These are phyloP conservation scores for Tolypocladium capitatum DNA, from an alignment of 2,329 filamentous ascomycete species.

Conservation along the genomic window DNA sequence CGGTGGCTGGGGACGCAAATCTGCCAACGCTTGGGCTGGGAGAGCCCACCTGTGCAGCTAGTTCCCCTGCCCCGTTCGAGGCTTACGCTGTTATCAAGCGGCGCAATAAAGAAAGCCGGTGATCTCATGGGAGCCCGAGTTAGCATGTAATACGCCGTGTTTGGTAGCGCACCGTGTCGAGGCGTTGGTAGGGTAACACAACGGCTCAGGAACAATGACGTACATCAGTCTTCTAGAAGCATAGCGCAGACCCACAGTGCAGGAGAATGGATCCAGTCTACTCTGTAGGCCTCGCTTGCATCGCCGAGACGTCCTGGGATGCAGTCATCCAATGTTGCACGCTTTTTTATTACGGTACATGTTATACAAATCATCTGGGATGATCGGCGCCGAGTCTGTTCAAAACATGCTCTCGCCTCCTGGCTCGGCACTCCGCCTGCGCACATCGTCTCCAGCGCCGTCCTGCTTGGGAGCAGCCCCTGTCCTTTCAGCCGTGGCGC, in stretches of 20 bases:
- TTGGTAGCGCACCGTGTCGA: no score
- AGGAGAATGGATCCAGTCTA: neutral
- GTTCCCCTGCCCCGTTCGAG: no score
- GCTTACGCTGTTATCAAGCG: no score
- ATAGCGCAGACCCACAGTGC: neutral
- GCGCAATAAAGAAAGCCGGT: neutral
- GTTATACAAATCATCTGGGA: neutral
- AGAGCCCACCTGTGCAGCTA: neutral
- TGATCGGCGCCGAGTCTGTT: neutral
- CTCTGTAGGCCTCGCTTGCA: neutral
- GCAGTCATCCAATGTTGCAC: neutral
- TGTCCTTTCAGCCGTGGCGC: conserved; percentile 2
- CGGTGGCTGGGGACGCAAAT: neutral
- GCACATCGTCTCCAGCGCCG: neutral
- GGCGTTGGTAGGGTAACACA: neutral
- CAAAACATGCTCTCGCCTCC: neutral
- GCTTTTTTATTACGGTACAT: neutral
- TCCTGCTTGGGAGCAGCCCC: conserved; percentile 1
- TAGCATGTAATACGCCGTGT: neutral
- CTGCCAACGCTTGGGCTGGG: neutral
- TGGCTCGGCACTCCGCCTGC: neutral
- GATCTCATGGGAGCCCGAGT: neutral
- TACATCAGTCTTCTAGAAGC: neutral
- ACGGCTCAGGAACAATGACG: neutral
- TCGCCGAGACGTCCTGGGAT: no score